These are phyloP conservation scores for Hemileia vastatrix DNA, from an alignment of 1,284 basidiomycete species.

Conservation along the genomic window DNA sequence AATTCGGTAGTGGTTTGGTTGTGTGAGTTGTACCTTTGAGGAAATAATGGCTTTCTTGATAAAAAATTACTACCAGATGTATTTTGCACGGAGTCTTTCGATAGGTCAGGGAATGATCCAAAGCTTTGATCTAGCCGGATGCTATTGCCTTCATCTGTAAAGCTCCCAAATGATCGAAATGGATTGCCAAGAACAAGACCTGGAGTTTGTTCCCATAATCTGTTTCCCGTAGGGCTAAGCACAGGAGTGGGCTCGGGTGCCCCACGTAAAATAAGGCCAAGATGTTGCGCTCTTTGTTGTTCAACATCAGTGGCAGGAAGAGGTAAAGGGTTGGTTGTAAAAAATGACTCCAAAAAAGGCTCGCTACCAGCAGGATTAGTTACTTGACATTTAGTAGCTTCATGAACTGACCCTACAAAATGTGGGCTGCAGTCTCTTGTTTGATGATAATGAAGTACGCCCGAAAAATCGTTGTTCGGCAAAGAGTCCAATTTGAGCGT, in stretches of 20 bases:
- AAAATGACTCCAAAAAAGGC: too few relatives aligned
- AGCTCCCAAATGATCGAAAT: not conserved
- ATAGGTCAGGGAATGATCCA: too few relatives aligned
- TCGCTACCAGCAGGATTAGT: too few relatives aligned
- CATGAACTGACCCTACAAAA: too few relatives aligned
- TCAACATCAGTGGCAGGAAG: too few relatives aligned
- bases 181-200: conserved; percentile 21
- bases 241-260: conserved; percentile 20
- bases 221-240: conserved; percentile 16
- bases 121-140: too few relatives aligned
- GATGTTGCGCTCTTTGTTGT: conserved; percentile 1
- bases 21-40: too few relatives aligned
- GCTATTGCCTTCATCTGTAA: not conserved
- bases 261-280: conserved; percentile 6
- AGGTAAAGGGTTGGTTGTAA: too few relatives aligned
- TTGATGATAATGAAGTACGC: too few relatives aligned
- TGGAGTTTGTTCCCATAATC: conserved; percentile 19
- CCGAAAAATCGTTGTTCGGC: conserved; percentile 3
- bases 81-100: not conserved
- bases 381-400: too few relatives aligned
- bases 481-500: conserved; percentile 19
- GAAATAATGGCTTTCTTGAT: not conserved
- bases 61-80: not conserved
- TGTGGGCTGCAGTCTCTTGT: too few relatives aligned
- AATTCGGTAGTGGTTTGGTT: not conserved